Evolutionary conservation across 106 monocot genomes (phyloP).

Genomic region (Platanthera zijinensis): DNA sequence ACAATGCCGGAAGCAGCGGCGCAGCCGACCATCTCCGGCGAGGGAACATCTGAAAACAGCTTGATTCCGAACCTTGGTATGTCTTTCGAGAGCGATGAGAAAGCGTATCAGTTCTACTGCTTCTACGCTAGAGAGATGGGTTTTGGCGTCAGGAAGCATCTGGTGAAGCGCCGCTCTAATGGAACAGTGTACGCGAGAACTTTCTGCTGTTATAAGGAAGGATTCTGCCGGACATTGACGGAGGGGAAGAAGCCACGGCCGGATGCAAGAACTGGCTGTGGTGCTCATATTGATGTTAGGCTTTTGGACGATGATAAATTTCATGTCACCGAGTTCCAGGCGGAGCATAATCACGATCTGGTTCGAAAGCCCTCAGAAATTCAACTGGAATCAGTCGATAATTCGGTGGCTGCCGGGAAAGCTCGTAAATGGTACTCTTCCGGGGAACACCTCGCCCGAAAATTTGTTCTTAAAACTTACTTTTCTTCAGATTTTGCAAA

Average conservation of each 20-base stretch:
- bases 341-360: slow-evolving; percentile 14
- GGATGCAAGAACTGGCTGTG: slow-evolving; percentile 16
- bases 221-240: slow-evolving; percentile 11
- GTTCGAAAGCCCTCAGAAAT: background rate
- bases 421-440: background rate
- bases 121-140: slow-evolving; percentile 13
- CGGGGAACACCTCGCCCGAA: background rate
- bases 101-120: slow-evolving; percentile 16
- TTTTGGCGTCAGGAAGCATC: slow-evolving; percentile 19
- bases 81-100: slow-evolving; percentile 19
- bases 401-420: background rate
- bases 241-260: slow-evolving; percentile 13
- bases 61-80: slow-evolving; percentile 16
- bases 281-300: slow-evolving; percentile 10
- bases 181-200: slow-evolving; percentile 6
- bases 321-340: slow-evolving; percentile 12
- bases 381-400: background rate
- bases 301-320: slow-evolving; percentile 6
- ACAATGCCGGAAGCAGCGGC: background rate
- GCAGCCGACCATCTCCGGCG: background rate
- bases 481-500: background rate
- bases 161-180: slow-evolving; percentile 13
- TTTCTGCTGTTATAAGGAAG: slow-evolving; percentile 15
- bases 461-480: background rate
- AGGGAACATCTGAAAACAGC: background rate